Evolutionary conservation across 2,329 filamentous ascomycete species (phyloP), one percentile per base, ranked within the genome.

Genomic region (Sordariomycetes sp.): DNA sequence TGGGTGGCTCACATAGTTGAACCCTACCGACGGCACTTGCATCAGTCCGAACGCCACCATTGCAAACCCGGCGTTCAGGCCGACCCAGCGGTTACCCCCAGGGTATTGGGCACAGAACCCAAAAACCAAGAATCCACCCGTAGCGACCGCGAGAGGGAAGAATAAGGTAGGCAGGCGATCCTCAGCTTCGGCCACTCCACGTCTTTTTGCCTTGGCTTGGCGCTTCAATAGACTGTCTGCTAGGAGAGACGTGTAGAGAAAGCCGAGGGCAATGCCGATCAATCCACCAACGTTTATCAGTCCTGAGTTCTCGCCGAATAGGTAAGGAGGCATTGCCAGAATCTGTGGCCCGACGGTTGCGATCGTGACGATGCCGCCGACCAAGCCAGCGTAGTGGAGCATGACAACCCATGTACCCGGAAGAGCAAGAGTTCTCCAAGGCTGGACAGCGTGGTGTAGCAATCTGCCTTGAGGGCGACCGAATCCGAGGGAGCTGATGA

Each of bases 31-130:
- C 2, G 58, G 57, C n/a, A 59, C 50, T 32, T 61, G 56, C 43
- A 59, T 53, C 12, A 61, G 33, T 0, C 54, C 58, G 45, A 62
- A 59, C 0, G 50, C 34, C 3, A 61, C 23, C 58, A 62, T 61
- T 1, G 45, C 58, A 23, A 43, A 57, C 0, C 51, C 58, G 8
- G 49, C 43, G 25, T 56, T 39, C 3, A 62, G 30, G 0, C 58
- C 58, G 4, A 61, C 40, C 58, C 58, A 61, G 2, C 36, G 39
- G 4, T 49, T 44, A 1, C 33, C 21, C 0, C 47, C 48, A 0
- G 54, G 53, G 8, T 55, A 40, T 32, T 57, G 44, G 1, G 54
- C 58, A 8, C 56, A 58, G 30, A 57, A 57, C 0, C 57, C 58
- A 40, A 61, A 61, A 1, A 58, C 45, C 1, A 58, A 38, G 9